Evolutionary conservation across 352 stramenopile genomes (phyloP), one percentile per base, ranked within the genome.

Genomic region (Phytopythium cucurbitacearum): DNA sequence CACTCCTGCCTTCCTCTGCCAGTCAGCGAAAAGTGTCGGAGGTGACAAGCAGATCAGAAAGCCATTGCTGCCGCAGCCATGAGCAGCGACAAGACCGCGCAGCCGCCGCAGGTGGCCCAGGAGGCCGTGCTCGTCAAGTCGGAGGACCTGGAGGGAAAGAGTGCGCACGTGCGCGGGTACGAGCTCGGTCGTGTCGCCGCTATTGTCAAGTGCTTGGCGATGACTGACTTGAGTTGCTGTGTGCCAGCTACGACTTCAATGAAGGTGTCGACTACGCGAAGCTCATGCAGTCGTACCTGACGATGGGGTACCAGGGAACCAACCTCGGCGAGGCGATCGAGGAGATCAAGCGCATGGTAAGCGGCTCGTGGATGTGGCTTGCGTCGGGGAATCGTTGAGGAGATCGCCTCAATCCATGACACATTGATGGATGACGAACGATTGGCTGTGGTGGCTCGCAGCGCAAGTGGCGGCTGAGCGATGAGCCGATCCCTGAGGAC

Each of bases 261-360:
- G 55, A 93, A 5, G 87, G 88, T 41, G 74, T 96, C 34, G 59
- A 97, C 67, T 93, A 96, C 37, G 82, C 84, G 5, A 73, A 85
- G 51, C 67, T 97, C 48, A 76, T 97, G 67, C 64, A 81, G 55
- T 64, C 76, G 36, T 97, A 96, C 64, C 45, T 72, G 50, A 80
- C 67, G 28, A 97, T 96, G 78, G 93, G 93, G 37, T 98, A 97
- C 68, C 93, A 98, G 76, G 97, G 95, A 42, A 99, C 96, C 15
- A 99, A 99, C 60, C 62, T 99, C 48, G 96, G 87, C 46, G 71
- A 95, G 37, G 97, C 97, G 8, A 94, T 99, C 40, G 80, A 99
- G 50, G 96, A 99, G 76, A 97, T 99, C 56, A 97, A 98, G 62
- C 79, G 94, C 53, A 99, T 99, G 98, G 76, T 93, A 66, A 34